These are phyloP conservation scores for Colletotrichum endophyticum DNA, from an alignment of 2,329 filamentous ascomycete species.

Conservation along the genomic window DNA sequence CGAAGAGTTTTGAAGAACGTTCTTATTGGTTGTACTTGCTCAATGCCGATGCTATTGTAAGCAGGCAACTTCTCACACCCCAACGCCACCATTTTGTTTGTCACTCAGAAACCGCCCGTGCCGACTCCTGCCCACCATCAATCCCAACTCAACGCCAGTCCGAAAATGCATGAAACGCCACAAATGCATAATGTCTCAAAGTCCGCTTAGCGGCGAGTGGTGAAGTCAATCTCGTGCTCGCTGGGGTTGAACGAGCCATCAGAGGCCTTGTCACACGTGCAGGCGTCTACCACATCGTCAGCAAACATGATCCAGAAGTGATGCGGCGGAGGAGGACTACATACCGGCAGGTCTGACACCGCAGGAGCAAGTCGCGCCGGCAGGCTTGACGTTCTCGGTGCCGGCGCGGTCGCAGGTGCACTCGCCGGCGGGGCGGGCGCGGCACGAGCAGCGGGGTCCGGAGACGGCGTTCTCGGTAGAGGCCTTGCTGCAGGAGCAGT, in stretches of 20 bases:
- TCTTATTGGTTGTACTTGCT: background rate
- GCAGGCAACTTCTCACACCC: background rate
- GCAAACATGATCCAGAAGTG: background rate
- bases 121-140: background rate
- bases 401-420: constrained; percentile 81
- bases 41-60: background rate
- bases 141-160: background rate
- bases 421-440: constrained; percentile 76
- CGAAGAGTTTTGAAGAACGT: background rate
- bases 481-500: constrained; percentile 85
- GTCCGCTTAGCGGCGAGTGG: constrained; percentile 50
- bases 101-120: background rate
- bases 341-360: constrained; percentile 75
- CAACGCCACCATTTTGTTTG: background rate
- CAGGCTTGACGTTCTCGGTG: constrained; percentile 69
- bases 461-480: constrained; percentile 73
- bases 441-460: constrained; percentile 83
- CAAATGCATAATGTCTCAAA: background rate
- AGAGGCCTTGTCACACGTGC: constrained; percentile 81
- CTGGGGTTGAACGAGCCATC: constrained; percentile 65
- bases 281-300: constrained; percentile 55
- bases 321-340: constrained; percentile 29
- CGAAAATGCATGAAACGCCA: background rate
- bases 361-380: constrained; percentile 74
- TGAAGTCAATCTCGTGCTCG: constrained; percentile 84